Evolutionary conservation across 2,329 filamentous ascomycete genomes (phyloP).

Genomic region (Fusarium denticulatum): DNA sequence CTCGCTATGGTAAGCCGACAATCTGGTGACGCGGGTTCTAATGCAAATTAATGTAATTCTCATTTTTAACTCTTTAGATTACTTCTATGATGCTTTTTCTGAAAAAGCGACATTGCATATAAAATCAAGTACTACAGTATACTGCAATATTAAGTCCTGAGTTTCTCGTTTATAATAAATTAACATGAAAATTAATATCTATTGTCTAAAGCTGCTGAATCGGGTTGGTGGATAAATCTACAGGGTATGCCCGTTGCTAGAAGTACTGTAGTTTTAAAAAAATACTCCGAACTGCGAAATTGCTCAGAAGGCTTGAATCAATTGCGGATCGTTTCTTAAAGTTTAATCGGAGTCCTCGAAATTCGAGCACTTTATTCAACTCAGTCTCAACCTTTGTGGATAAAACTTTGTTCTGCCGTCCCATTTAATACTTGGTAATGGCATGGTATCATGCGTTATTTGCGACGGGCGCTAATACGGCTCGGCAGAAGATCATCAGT

Average conservation of each 20-base stretch:
- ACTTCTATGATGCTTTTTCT: too few relatives aligned
- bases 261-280: rapidly evolving
- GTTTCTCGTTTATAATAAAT: background rate
- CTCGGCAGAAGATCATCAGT: background rate
- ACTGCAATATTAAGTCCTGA: too few relatives aligned
- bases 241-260: background rate
- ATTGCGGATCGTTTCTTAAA: too few relatives aligned
- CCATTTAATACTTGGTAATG: too few relatives aligned
- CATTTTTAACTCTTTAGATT: too few relatives aligned
- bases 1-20: too few relatives aligned
- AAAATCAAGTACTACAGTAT: too few relatives aligned
- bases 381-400: too few relatives aligned
- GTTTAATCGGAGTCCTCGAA: background rate
- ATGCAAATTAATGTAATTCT: rapidly evolving
- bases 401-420: background rate
- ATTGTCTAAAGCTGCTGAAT: background rate
- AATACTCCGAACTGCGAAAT: too few relatives aligned
- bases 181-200: background rate
- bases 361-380: background rate
- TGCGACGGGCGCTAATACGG: background rate
- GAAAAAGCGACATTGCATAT: too few relatives aligned
- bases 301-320: too few relatives aligned
- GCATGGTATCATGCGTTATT: background rate
- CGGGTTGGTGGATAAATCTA: background rate
- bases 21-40: too few relatives aligned